phyloP scores from a whole-genome alignment of 192 early-diverging fungal genomes.

The Dimargaris cristalligena region DNA sequence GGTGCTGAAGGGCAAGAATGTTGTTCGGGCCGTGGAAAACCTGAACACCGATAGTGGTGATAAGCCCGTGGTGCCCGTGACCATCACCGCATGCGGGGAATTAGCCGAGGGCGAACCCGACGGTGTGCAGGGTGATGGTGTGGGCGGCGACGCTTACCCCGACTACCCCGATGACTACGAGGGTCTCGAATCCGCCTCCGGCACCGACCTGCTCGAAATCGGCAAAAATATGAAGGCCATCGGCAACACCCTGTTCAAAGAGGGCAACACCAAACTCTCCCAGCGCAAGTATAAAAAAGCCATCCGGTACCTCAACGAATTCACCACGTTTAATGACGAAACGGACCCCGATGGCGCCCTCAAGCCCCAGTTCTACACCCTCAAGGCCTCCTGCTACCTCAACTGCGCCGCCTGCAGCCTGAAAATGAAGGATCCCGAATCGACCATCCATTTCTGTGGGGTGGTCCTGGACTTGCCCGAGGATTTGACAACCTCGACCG shows the following conservation, averaged over 20 bases:
- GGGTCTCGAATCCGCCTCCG: conserved; percentile 23
- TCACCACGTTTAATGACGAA: conserved; percentile 43
- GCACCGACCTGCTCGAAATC: conserved; percentile 36
- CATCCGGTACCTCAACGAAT: conserved; percentile 56
- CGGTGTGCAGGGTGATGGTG: conserved; percentile 17
- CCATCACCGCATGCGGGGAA: conserved; percentile 60
- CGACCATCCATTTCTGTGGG: conserved; percentile 38
- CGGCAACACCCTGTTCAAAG: conserved; percentile 66
- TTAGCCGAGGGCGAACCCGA: conserved; percentile 29
- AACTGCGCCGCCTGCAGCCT: conserved; percentile 54
- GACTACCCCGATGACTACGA: conserved; percentile 53
- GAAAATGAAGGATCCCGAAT: conserved; percentile 31
- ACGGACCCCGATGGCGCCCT: conserved; percentile 36
- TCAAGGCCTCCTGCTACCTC: conserved; percentile 50
- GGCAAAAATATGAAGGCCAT: conserved; percentile 48
- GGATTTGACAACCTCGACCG: conserved; percentile 31
- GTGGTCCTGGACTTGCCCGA: conserved; percentile 46
- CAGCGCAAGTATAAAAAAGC: conserved; percentile 65
- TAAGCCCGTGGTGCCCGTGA: conserved; percentile 42
- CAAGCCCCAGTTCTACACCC: conserved; percentile 36
- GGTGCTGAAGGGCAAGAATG: conserved; percentile 45
- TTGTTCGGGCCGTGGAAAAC: conserved; percentile 51
- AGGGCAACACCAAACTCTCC: conserved; percentile 40
- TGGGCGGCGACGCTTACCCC: conserved; percentile 23
- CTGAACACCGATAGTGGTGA: conserved; percentile 39